These are phyloP conservation scores for Picea glauca DNA, from an alignment of 75 land plant genomes.

Conservation along the genomic window DNA sequence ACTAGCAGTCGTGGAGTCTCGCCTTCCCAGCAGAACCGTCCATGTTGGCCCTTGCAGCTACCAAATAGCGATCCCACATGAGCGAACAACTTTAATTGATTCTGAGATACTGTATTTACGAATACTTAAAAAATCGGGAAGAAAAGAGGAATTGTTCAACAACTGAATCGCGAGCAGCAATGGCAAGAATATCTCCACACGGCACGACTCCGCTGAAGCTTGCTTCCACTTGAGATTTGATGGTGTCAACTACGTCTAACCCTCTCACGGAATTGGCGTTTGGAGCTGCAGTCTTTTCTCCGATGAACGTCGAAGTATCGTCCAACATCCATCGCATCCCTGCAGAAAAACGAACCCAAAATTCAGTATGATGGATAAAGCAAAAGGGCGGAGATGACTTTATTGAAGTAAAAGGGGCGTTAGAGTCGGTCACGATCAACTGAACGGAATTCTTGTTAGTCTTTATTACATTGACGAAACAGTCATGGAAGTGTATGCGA, in stretches of 20 bases:
- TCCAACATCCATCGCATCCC: slow-evolving; percentile 74
- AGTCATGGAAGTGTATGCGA: slow-evolving; percentile 30
- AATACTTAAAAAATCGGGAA: neutral
- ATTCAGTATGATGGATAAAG: neutral
- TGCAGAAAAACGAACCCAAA: neutral
- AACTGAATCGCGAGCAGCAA: slow-evolving; percentile 35
- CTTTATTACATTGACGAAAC: slow-evolving; percentile 28
- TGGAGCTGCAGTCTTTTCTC: slow-evolving; percentile 50
- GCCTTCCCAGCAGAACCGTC: too few relatives aligned
- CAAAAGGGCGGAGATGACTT: neutral
- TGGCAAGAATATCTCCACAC: slow-evolving; percentile 51
- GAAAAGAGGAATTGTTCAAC: neutral
- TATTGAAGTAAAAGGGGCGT: too few relatives aligned
- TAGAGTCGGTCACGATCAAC: neutral
- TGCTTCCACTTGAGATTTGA: slow-evolving; percentile 35
- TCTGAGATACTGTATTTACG: neutral
- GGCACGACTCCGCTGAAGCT: slow-evolving; percentile 52
- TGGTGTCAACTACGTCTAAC: slow-evolving; percentile 34
- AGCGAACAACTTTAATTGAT: too few relatives aligned
- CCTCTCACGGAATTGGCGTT: slow-evolving; percentile 36
- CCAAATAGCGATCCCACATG: too few relatives aligned
- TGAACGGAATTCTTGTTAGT: neutral
- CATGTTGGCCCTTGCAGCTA: too few relatives aligned
- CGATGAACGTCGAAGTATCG: slow-evolving; percentile 18
- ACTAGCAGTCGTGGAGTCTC: too few relatives aligned